Evolutionary conservation across 1,139 yeast species (phyloP).

Genomic region (Saccharomyces hybrid): DNA sequence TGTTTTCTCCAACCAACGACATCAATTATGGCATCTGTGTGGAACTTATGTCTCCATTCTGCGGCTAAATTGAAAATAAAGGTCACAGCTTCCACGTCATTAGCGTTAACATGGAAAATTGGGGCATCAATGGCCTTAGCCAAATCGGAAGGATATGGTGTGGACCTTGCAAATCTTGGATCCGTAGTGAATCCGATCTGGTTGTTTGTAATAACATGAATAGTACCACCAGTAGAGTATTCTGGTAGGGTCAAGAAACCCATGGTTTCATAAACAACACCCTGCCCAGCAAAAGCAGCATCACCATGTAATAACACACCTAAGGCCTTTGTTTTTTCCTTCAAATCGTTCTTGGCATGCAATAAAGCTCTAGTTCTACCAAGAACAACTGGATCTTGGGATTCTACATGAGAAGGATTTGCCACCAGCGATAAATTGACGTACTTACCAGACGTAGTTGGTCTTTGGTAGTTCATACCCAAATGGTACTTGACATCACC

Average conservation of each 20-base stretch:
- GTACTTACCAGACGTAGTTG: constrained; percentile 96
- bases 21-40: constrained; percentile 91
- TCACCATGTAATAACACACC: constrained; percentile 95
- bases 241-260: constrained; percentile 91
- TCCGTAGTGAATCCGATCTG: constrained; percentile 99
- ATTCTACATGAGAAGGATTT: constrained; percentile 97
- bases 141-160: constrained; percentile 95
- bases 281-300: constrained; percentile 98
- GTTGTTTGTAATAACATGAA: constrained; percentile 91
- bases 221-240: constrained; percentile 96
- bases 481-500: constrained; percentile 99
- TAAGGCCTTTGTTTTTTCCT: constrained; percentile 78
- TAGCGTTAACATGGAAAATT: constrained; percentile 98
- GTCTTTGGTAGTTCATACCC: constrained; percentile 99
- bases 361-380: constrained; percentile 97
- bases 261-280: constrained; percentile 97
- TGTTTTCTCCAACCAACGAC: constrained; percentile 97
- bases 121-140: constrained; percentile 97
- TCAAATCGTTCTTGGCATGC: constrained; percentile 83
- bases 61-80: constrained; percentile 95
- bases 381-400: constrained; percentile 97
- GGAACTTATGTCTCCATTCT: constrained; percentile 96
- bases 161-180: constrained; percentile 95
- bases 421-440: constrained; percentile 95
- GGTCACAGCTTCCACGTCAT: constrained; percentile 89